Evolutionary conservation across 2,329 filamentous ascomycete genomes (phyloP).

Genomic region (Ophiocordyceps unilateralis): DNA sequence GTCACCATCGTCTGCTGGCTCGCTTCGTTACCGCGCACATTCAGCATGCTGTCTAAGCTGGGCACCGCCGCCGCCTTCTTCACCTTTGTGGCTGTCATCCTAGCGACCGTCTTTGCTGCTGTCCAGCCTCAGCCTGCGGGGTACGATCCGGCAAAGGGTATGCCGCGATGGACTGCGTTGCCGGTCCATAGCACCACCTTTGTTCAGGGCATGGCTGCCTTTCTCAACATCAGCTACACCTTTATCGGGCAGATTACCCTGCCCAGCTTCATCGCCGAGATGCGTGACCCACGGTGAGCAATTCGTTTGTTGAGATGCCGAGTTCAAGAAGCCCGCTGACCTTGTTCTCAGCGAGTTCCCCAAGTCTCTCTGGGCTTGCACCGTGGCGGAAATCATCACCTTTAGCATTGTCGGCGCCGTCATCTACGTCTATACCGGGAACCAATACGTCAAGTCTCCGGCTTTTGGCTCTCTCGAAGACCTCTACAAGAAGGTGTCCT

Average conservation of each 20-base stretch:
- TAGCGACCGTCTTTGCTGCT: constrained; percentile 69
- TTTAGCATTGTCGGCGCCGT: constrained; percentile 70
- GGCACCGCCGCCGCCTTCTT: constrained; percentile 69
- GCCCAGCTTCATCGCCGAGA: constrained; percentile 89
- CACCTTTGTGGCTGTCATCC: constrained; percentile 74
- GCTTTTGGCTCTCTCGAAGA: constrained; percentile 73
- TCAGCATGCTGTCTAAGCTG: constrained; percentile 60
- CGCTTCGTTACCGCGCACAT: constrained; percentile 72
- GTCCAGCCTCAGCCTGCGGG: constrained; percentile 57
- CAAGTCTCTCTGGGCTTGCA: constrained; percentile 82
- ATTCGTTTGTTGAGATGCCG: neutral
- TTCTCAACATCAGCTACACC: constrained; percentile 90
- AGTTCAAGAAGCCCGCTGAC: constrained; percentile 1
- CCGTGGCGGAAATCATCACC: constrained; percentile 70
- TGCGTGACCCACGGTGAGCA: constrained; percentile 44
- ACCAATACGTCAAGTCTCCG: constrained; percentile 73
- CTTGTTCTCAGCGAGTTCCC: constrained; percentile 54
- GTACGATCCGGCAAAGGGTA: constrained; percentile 39
- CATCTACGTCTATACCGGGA: constrained; percentile 76
- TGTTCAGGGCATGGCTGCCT: constrained; percentile 67
- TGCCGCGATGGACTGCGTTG: constrained; percentile 46
- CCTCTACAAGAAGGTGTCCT: constrained; percentile 72
- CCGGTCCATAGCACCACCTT: constrained; percentile 60
- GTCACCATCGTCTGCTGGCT: constrained; percentile 60
- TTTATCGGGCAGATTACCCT: constrained; percentile 93